Base-by-base conservation (phyloP, 495 filamentous ascomycete genomes). In the Letharia lupina region DNA sequence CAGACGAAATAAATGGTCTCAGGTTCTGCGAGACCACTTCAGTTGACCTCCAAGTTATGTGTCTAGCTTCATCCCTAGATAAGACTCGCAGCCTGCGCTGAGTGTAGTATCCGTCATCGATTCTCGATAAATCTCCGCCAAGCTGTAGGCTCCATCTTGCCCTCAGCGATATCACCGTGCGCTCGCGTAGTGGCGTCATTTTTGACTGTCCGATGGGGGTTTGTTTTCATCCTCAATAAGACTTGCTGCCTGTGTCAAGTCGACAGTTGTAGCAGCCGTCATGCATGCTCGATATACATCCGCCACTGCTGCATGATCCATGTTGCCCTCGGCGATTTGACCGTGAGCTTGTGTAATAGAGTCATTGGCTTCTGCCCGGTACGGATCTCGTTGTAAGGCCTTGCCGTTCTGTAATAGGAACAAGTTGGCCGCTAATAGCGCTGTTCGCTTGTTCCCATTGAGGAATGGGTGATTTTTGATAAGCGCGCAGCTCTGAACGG, bases 361-460 rank as follows among this genome's bases (percentile, higher is more conserved):
- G 64, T 16, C 47, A 68, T 62, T 52, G 62, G 56, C 54, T 60
- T 68, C 58, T 41, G 66, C 35, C 58, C 67, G 39, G 52, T 61
- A 52, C 16, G 61, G 23, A 50, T 63, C 63, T 37, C 63, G 64
- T 64, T 73, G 68, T 45, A 74, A 66, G 50, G 66, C 61, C 54
- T 71, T 75, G 33, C 74, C 75, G 61, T 78, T 78, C 61, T 76
- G 70, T 42, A 69, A 70, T n/a, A 78, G 68, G 60, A 78, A 77
- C 68, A 77, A 70, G 44, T 75, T 69, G 20, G 73, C 76, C 13
- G 76, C 74, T 42, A 74, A 20, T 61, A 76, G 62, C 31, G 73
- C 73, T 28, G 75, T 73, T 44, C 75, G 67, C 65, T 77, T 77
- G 65, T 78, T 77, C 42, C 75, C 74, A 64, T 76, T 72, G 39